Conservation (phyloP, 768 basidiomycete genomes). For the Kockovaella imperatae region DNA sequence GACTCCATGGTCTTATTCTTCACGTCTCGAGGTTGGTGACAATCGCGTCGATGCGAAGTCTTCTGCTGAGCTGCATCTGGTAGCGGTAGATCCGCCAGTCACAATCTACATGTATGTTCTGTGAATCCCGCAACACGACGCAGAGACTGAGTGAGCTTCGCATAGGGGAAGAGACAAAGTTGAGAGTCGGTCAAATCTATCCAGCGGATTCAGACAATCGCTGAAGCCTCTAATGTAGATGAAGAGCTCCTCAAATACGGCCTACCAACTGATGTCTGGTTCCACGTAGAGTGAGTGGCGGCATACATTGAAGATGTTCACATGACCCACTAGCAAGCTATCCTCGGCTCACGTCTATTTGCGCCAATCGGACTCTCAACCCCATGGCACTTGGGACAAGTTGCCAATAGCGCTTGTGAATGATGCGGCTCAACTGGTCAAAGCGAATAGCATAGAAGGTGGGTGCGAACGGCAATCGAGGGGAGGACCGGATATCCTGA, state of each 20-base stretch:
- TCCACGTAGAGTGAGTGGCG: conserved; percentile 71
- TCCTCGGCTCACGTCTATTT: conserved; percentile 95
- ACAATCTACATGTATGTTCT: conserved; percentile 69
- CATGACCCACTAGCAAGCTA: conserved; percentile 47
- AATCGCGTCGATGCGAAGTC: conserved; percentile 7
- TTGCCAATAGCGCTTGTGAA: conserved; percentile 68
- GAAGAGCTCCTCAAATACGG: conserved; percentile 89
- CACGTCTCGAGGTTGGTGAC: conserved; percentile 50
- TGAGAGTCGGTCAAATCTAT: conserved; percentile 57
- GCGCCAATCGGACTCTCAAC: conserved; percentile 71
- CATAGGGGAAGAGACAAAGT: conserved; percentile 75
- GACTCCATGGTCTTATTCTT: conserved; percentile 68
- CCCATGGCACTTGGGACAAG: conserved; percentile 60
- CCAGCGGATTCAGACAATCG: neutral
- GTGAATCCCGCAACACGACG: neutral
- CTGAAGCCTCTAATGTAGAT: conserved; percentile 51
- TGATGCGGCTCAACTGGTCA: conserved; percentile 91
- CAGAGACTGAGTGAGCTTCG: neutral
- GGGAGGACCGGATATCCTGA: neutral
- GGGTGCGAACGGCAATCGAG: conserved; percentile 1
- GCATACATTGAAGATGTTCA: neutral
- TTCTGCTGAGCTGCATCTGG: conserved; percentile 46
- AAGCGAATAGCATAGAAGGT: conserved; percentile 97
- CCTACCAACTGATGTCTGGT: conserved; percentile 50
- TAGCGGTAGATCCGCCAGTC: conserved; percentile 53